These are phyloP conservation scores for Aspergillus biplanus DNA, from an alignment of 495 filamentous ascomycete genomes.

Conservation along the genomic window DNA sequence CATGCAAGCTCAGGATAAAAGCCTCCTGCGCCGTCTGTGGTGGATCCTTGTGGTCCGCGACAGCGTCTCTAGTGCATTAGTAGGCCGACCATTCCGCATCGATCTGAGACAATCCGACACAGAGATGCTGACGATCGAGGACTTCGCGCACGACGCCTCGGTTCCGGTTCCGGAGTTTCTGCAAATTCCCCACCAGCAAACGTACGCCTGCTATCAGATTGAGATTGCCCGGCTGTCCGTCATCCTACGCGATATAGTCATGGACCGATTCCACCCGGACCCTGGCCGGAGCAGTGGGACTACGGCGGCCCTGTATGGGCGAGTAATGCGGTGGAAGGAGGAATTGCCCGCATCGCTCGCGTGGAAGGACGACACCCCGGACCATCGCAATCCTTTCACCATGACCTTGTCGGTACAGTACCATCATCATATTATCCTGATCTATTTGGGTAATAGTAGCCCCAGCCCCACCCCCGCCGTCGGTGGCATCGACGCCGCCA, in stretches of 20 bases:
- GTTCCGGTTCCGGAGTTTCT: neutral
- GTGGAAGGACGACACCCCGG: neutral
- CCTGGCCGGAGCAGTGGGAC: neutral
- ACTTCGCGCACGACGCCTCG: neutral
- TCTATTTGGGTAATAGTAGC: neutral
- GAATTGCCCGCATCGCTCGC: neutral
- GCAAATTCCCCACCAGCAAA: neutral
- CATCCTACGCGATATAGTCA: neutral
- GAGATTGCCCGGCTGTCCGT: neutral
- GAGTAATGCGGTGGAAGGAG: neutral
- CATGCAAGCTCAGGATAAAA: neutral
- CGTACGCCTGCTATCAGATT: neutral
- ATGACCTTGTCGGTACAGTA: neutral
- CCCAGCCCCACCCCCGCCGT: no score
- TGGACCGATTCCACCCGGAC: neutral
- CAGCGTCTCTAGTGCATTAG: neutral
- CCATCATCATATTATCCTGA: neutral
- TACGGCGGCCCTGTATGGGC: no score
- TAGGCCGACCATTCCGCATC: neutral
- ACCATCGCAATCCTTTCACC: neutral
- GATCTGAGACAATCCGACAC: neutral
- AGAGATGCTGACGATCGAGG: neutral
- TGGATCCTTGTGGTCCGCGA: neutral
- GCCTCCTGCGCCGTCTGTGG: neutral
- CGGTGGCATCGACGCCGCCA: no score